Evolutionary conservation across 805 yeast species (phyloP), one percentile per base, ranked within the genome.

Genomic region (Myxozyma vanderwaltii): DNA sequence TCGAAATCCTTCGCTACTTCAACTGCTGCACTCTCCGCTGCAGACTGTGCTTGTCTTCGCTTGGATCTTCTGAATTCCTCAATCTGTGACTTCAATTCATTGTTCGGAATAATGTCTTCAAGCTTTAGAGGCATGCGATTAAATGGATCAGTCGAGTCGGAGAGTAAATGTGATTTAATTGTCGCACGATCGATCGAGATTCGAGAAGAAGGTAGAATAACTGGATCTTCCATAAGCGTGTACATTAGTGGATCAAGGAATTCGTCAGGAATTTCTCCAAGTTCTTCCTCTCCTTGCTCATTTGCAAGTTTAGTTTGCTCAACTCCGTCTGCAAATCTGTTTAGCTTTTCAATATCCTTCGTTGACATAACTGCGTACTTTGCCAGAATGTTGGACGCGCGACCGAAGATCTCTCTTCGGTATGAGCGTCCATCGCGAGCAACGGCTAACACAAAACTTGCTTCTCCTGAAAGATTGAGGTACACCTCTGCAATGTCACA

Each of bases 91-190:
- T 80, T 85, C 71, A 91, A 77, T 64, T 86, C 96, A 0, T 75
- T 77, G 74, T 91, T 86, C 19, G 94, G 96, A 23, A 81, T 73
- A 27, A 91, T 96, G 66, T 94, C 97, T 65, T 92, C 97, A 40
- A 92, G 74, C 69, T 83, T 89, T 68, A 94, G 78, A 4, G 98
- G 98, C 77, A 85, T 81, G 74, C 99, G 85, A 74, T 92, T 94
- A 77, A 94, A 94, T 19, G 99, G 99, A 76, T 94, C 99, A 0
- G 96, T 94, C 0, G 96, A 83, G 75, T 94, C 98, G 76, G 92
- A 89, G 72, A 94, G 80, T 59, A 94, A 77, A 77, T 94, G 99
- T 2, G 96, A 89, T 71, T 91, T 92, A 68, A 94, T 88, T 1
- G 97, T 94, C 38, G 94, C 81, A 70, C 95, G 79, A 72, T 94